Percentiles rank a stretch among this genome's conserved stretches.
phyloP scores from a whole-genome alignment of 345 rosid species.

The Murraya paniculata region DNA sequence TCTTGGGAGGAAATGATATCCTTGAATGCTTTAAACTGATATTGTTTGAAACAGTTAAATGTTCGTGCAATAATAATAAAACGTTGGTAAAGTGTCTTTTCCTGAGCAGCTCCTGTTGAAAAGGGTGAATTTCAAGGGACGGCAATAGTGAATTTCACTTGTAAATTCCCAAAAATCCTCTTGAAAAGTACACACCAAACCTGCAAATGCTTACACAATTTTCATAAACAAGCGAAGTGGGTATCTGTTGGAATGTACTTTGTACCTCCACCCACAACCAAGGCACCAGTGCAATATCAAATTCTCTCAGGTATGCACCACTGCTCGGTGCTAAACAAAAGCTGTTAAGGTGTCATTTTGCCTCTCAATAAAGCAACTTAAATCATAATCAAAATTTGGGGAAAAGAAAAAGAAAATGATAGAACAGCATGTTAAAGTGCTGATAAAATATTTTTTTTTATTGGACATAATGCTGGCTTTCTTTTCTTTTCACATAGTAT shows the following conservation, averaged over 20 bases:
- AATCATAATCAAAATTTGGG: background rate
- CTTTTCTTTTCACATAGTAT: background rate
- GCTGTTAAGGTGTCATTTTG: slow-evolving; percentile 1
- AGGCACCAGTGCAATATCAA: too few species aligned
- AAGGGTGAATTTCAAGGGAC: background rate
- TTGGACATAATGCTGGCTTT: background rate
- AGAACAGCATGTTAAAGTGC: background rate
- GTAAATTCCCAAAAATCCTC: background rate
- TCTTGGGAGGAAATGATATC: background rate
- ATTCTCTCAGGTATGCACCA: background rate
- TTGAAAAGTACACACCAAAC: background rate
- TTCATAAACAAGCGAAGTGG: background rate
- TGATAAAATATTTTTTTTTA: background rate
- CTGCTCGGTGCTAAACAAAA: background rate
- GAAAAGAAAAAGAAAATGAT: background rate
- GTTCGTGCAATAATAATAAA: background rate
- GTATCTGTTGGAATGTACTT: background rate
- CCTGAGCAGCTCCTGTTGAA: background rate
- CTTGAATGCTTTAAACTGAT: background rate
- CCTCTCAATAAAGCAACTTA: background rate
- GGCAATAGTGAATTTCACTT: background rate
- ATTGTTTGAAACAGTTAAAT: background rate
- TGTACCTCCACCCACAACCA: background rate
- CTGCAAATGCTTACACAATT: background rate
- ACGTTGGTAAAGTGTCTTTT: background rate